Evolutionary conservation across 805 yeast species (phyloP), one percentile per base, ranked within the genome.

Genomic region (Saturnispora sanitii): DNA sequence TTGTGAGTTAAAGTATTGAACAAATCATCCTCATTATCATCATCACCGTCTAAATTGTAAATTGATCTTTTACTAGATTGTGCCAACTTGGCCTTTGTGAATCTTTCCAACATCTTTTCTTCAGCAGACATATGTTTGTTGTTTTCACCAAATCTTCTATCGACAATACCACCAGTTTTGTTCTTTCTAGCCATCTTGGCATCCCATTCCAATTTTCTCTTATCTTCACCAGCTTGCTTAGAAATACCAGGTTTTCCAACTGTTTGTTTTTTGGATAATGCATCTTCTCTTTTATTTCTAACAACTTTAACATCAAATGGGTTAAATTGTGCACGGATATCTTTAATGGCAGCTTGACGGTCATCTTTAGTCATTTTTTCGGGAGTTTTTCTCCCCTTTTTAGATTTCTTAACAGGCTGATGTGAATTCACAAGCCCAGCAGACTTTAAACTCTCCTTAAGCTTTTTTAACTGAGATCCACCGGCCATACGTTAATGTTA

Each of bases 91-190:
- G 90, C 97, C 42, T 80, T 76, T 4, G 96, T 84, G 66, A 86
- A 92, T 65, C 98, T 78, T 56, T 82, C 95, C 62, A 92, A 73
- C 95, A 87, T 87, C 60, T 82, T 85, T 50, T 92, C 96, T 60
- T 92, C 97, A 11, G 78, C 78, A n/a, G 81, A 73, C 67, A 92
- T 54, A 36, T 67, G 60, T 6, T 67, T 58, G 59, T 85, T 80
- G 48, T 74, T 73, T 56, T 92, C 98, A 57, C 98, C 99, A 60
- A 92, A 90, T 62, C 96, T 76, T 49, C 87, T 72, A 66, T 92
- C 98, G 2, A 77, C 59, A 12, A 92, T 54, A 2, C 84, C 85
- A 39, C 96, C 96, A 29, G 70, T 76, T 57, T 73, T 82, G 49
- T 84, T 82, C 52, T 78, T 76, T 38, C 68, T 62, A n/a, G 68